A percentile compares a stretch with the other conserved stretches of the same genome.
phyloP scores from a whole-genome alignment of 148 eudicot genomes.

The Rhododendron kiyosumense region DNA sequence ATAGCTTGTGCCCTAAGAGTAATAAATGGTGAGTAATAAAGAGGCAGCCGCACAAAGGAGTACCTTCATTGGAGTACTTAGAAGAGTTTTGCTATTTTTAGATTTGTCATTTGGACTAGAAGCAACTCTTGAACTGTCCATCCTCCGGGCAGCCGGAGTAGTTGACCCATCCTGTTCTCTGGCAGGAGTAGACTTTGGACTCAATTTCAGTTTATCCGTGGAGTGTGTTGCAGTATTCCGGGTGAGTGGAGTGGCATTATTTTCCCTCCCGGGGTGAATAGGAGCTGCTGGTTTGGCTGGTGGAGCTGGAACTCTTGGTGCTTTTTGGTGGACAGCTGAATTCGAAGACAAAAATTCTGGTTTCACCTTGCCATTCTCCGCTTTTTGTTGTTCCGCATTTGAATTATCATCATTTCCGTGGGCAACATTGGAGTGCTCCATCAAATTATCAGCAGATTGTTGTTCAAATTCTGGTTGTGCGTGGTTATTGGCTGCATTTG shows the following conservation, averaged over 20 bases:
- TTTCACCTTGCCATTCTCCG: slow-evolving; percentile 10
- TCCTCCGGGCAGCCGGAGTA: slow-evolving; percentile 31
- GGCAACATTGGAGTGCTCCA: neutral
- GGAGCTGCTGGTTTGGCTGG: slow-evolving; percentile 35
- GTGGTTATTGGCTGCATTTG: slow-evolving; percentile 18
- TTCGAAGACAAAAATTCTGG: slow-evolving; percentile 43
- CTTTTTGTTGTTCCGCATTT: neutral
- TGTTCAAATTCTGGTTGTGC: neutral
- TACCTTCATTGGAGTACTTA: slow-evolving; percentile 50
- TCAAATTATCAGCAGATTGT: neutral
- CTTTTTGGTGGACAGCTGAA: slow-evolving; percentile 28
- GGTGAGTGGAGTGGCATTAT: slow-evolving; percentile 35
- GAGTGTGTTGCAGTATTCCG: slow-evolving; percentile 23
- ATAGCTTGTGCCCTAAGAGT: neutral
- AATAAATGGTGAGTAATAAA: neutral
- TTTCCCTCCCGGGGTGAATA: slow-evolving; percentile 45
- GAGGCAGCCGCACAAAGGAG: neutral
- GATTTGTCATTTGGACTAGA: slow-evolving; percentile 30
- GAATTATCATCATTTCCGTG: slow-evolving; percentile 23
- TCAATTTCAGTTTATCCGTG: slow-evolving; percentile 34
- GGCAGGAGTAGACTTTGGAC: slow-evolving; percentile 32
- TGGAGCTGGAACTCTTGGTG: slow-evolving; percentile 33
- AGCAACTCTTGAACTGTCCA: slow-evolving; percentile 31
- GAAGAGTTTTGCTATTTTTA: slow-evolving; percentile 41
- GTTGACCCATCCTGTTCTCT: slow-evolving; percentile 33